phyloP scores from a whole-genome alignment of 768 basidiomycete genomes.

The Kwoniella heveanensis region DNA sequence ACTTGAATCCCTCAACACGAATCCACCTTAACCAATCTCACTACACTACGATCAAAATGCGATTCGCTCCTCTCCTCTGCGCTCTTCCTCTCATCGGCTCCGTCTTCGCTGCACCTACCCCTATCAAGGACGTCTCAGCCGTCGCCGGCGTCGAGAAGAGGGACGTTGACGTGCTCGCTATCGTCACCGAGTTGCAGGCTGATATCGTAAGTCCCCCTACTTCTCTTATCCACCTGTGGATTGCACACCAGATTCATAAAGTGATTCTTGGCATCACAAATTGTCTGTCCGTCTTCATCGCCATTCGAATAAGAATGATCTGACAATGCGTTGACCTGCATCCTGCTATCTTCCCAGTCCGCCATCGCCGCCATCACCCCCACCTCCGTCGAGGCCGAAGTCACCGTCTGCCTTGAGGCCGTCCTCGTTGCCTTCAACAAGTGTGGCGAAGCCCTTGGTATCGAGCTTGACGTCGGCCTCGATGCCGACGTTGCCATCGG shows the following conservation, averaged over 20 bases:
- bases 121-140: constrained; percentile 6
- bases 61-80: constrained; percentile 23
- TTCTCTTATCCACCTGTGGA: too few relatives aligned
- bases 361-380: constrained; percentile 11
- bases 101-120: constrained; percentile 26
- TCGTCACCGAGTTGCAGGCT: constrained; percentile 23
- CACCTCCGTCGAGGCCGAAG: constrained; percentile 16
- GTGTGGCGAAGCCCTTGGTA: constrained; percentile 17
- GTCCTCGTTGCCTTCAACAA: constrained; percentile 23
- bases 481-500: constrained; percentile 17
- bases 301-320: too few relatives aligned
- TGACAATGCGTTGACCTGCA: too few relatives aligned
- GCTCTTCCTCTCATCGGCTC: constrained; percentile 26
- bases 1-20: constrained; percentile 1
- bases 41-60: constrained; percentile 8
- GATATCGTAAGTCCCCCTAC: constrained; percentile 21
- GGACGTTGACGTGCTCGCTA: constrained; percentile 24
- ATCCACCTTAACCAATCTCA: not conserved
- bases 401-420: constrained; percentile 14
- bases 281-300: too few relatives aligned
- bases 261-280: too few relatives aligned
- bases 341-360: not conserved
- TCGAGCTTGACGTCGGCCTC: constrained; percentile 16
- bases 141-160: constrained; percentile 11
- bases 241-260: too few relatives aligned